Evolutionary conservation across 176 grass and related monocot species (phyloP), one percentile per base, ranked within the genome.

Genomic region (Elaeis guineensis): DNA sequence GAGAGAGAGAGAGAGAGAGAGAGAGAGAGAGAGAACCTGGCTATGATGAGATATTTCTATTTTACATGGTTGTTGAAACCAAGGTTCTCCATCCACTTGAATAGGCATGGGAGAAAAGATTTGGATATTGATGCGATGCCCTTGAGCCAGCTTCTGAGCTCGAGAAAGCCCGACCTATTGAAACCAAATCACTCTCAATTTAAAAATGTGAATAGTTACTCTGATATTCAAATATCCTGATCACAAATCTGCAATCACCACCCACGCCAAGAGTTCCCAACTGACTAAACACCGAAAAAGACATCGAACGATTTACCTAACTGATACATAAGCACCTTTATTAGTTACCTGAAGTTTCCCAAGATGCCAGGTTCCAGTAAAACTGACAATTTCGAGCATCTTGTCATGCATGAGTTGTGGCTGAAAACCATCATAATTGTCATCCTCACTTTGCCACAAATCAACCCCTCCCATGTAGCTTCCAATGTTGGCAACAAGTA

Each of bases 391-490:
- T 72, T 95, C 89, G 32, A 95, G 78, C 81, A 80, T 89, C 72
- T 75, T 89, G 75, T 95, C 89, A 69, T 95, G 89, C 89, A 89
- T 95, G 44, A 72, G 85, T 44, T 89, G 85, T 63, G 81, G 78
- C 51, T 61, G 72, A 61, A 83, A 89, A 72, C 39, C 54, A 22
- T 89, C 78, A 8, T 67, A 89, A 19, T 52, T 32, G 77, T 85
- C 82, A 23, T 95, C 76, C 32, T 79, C 81, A n/a, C 85, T 85
- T 72, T 95, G 83, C 89, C 85, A 95, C 26, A 95, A 64, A 69
- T 89, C 89, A 71, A 89, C 89, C n/a, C 89, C 89, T 89, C 89
- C 89, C 89, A 95, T 95, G 72, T 95, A 95, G 53, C 89, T 95
- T 61, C 81, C 72, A 49, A 95, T 95, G 49, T 95, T 95, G 28